Evolutionary conservation across 2,329 filamentous ascomycete species (phyloP).

Genomic region (Plenodomus biglobosus): DNA sequence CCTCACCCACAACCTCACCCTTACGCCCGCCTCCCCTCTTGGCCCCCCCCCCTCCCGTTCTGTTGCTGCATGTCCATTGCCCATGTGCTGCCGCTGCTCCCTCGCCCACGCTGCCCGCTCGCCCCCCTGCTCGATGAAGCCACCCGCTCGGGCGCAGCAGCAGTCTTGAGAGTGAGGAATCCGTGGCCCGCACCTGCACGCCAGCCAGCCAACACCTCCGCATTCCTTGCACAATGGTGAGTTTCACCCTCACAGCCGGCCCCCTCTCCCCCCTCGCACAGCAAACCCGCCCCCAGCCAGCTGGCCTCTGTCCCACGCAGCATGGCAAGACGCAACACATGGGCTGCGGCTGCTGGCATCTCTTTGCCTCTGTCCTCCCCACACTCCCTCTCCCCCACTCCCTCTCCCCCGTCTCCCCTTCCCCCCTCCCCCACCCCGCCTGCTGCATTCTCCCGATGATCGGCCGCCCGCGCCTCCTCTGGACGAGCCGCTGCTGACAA

Average conservation of each 20-base stretch:
- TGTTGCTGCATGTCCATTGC: neutral
- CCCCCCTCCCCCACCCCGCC: no score
- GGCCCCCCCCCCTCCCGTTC: no score
- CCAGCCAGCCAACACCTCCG: slow-evolving; percentile 15
- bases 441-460: slow-evolving; percentile 7
- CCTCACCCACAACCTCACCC: no score
- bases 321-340: neutral
- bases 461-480: slow-evolving; percentile 5
- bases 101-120: slow-evolving; percentile 9
- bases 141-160: slow-evolving; percentile 4
- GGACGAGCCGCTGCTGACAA: slow-evolving; percentile 32
- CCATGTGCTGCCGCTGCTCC: slow-evolving; percentile 5
- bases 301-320: neutral
- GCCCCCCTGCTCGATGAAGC: slow-evolving; percentile 14
- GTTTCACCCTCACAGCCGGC: slow-evolving; percentile 6
- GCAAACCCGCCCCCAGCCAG: neutral
- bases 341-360: neutral
- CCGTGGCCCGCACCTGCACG: slow-evolving; percentile 22
- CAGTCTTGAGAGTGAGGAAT: slow-evolving; percentile 12
- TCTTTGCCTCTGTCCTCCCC: neutral
- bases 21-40: no score
- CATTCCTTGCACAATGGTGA: slow-evolving; percentile 29
- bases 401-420: no score
- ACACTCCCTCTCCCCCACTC: no score
- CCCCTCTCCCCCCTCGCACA: no score